Conservation (phyloP, 1,284 basidiomycete species). For the Trichosporon sp. region DNA sequence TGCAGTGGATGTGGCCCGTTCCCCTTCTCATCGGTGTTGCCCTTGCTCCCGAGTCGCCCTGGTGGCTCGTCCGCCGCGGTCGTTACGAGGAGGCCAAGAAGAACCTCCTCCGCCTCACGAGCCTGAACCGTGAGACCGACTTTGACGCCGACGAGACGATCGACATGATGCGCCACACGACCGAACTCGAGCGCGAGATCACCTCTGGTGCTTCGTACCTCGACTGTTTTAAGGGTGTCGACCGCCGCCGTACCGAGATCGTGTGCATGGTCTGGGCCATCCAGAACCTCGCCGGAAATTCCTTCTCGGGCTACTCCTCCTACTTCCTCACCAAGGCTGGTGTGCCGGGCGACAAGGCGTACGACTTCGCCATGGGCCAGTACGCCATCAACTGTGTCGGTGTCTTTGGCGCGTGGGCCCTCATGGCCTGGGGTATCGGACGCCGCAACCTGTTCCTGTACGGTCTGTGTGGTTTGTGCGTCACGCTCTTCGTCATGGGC, state of each 20-base stretch:
- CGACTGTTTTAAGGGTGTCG: slow-evolving; percentile 58
- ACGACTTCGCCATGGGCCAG: slow-evolving; percentile 56
- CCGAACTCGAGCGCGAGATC: slow-evolving; percentile 45
- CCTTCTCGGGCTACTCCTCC: slow-evolving; percentile 44
- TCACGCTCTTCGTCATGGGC: slow-evolving; percentile 60
- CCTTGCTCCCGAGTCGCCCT: slow-evolving; percentile 39
- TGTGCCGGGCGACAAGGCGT: slow-evolving; percentile 51
- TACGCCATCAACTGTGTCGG: slow-evolving; percentile 47
- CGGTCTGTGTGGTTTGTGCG: slow-evolving; percentile 57
- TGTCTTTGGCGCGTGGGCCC: slow-evolving; percentile 51
- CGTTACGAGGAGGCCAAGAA: slow-evolving; percentile 58
- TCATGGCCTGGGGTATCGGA: slow-evolving; percentile 56
- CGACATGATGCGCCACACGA: slow-evolving; percentile 56
- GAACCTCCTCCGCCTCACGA: slow-evolving; percentile 54
- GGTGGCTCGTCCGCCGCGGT: slow-evolving; percentile 37
- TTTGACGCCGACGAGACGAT: slow-evolving; percentile 57
- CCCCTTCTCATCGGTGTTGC: slow-evolving; percentile 45
- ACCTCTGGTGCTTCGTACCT: slow-evolving; percentile 52
- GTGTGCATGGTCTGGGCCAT: slow-evolving; percentile 51
- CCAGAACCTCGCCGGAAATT: slow-evolving; percentile 53
- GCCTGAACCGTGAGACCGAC: slow-evolving; percentile 44
- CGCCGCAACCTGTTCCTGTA: slow-evolving; percentile 58
- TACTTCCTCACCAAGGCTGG: slow-evolving; percentile 60
- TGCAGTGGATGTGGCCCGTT: slow-evolving; percentile 52
- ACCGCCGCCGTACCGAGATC: slow-evolving; percentile 54